Conservation (phyloP, 805 yeast species). For the Metschnikowia rubicola region DNA sequence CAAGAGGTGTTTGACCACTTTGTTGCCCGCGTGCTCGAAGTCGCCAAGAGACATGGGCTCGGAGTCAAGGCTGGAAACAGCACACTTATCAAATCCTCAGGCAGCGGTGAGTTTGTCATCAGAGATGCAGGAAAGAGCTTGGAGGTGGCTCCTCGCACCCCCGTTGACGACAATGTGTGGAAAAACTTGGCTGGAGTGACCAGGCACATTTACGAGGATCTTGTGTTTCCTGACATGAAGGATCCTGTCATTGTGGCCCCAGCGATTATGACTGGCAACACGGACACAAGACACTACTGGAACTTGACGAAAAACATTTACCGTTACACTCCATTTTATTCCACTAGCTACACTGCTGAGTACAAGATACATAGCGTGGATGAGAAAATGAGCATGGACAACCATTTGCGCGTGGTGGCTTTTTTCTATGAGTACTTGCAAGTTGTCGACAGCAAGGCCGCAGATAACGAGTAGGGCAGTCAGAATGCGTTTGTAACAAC, state of each 20-base stretch:
- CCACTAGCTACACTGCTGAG: constrained; percentile 15
- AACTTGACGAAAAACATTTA: constrained; percentile 50
- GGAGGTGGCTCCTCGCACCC: constrained; percentile 56
- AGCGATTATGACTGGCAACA: constrained; percentile 53
- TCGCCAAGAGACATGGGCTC: constrained; percentile 47
- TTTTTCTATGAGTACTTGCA: constrained; percentile 35
- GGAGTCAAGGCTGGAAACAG: constrained; percentile 43
- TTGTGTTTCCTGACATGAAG: constrained; percentile 22
- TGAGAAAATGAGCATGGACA: constrained; percentile 28
- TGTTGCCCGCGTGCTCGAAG: constrained; percentile 28
- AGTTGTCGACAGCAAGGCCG: constrained; percentile 11
- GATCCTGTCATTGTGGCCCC: constrained; percentile 43
- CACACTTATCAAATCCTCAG: constrained; percentile 21
- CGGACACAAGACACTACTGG: constrained; percentile 63
- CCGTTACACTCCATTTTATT: constrained; percentile 38
- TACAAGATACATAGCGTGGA: constrained; percentile 34
- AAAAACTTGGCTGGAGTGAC: constrained; percentile 17
- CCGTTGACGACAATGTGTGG: constrained; percentile 24
- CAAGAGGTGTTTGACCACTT: constrained; percentile 40
- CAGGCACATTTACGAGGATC: constrained; percentile 19
- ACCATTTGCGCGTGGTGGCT: constrained; percentile 34
- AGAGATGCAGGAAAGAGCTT: constrained; percentile 20
- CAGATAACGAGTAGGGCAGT: constrained; percentile 2
- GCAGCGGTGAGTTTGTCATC: constrained; percentile 43
- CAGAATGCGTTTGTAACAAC: no score